Percentiles rank a stretch among this genome's conserved stretches.
These are phyloP conservation scores for Alternaria viburni DNA, from an alignment of 2,329 filamentous ascomycete species.

Conservation along the genomic window DNA sequence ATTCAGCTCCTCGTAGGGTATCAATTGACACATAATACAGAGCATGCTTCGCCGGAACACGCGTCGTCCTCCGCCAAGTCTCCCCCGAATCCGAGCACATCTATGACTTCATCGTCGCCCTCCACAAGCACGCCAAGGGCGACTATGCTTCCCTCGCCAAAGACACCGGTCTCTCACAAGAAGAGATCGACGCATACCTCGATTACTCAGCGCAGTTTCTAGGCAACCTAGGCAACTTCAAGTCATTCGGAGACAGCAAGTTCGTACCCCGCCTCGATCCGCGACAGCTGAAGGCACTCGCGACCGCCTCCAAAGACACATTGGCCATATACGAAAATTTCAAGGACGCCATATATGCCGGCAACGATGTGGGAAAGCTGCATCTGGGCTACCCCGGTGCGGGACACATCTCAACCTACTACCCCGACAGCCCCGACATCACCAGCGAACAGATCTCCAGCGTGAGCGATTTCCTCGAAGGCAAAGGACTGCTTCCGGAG, in stretches of 20 bases:
- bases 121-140: slow-evolving; percentile 56
- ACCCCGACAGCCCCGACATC: slow-evolving; percentile 56
- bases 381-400: slow-evolving; percentile 58
- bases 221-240: slow-evolving; percentile 63
- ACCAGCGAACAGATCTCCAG: slow-evolving; percentile 56
- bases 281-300: slow-evolving; percentile 53
- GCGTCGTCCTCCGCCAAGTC: slow-evolving; percentile 61
- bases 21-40: slow-evolving; percentile 20
- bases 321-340: slow-evolving; percentile 51
- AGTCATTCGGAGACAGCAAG: slow-evolving; percentile 59
- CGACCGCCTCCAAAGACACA: slow-evolving; percentile 48
- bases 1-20: too few relatives aligned
- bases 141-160: slow-evolving; percentile 56
- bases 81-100: slow-evolving; percentile 60
- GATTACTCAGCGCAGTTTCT: slow-evolving; percentile 55
- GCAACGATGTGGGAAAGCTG: slow-evolving; percentile 49
- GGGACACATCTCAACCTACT: slow-evolving; percentile 59
- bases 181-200: slow-evolving; percentile 47
- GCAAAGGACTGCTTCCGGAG: slow-evolving; percentile 55
- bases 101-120: slow-evolving; percentile 61
- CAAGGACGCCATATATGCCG: slow-evolving; percentile 55
- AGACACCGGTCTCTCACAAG: slow-evolving; percentile 49
- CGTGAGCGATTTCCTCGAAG: slow-evolving; percentile 55
- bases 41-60: slow-evolving; percentile 57
- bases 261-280: slow-evolving; percentile 57